phyloP scores from a whole-genome alignment of 2,329 filamentous ascomycete species.

The Apiospora pterosperma region DNA sequence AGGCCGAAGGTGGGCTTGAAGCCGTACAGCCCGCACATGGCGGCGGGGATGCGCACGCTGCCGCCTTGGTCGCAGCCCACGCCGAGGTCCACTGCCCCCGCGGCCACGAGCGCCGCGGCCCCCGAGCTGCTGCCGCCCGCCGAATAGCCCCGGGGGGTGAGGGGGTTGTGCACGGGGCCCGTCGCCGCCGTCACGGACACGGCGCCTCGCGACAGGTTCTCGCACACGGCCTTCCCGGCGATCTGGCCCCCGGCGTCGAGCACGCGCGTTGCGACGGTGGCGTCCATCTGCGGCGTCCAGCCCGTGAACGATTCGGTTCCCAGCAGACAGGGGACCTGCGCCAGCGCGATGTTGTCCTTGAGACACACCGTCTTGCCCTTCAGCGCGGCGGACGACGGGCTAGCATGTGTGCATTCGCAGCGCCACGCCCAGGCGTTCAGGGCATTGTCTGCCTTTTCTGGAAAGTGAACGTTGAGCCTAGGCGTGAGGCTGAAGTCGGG shows the following conservation, averaged over 20 bases:
- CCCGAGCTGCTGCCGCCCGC: conserved; percentile 46
- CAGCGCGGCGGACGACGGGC: conserved; percentile 25
- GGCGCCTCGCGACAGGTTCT: conserved; percentile 41
- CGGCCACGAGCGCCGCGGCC: conserved; percentile 37
- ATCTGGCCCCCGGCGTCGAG: conserved; percentile 39
- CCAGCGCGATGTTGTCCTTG: conserved; percentile 46
- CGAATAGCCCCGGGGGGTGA: conserved; percentile 36
- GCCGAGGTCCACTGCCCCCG: conserved; percentile 26
- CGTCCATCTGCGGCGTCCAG: conserved; percentile 37
- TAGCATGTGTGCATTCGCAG: conserved; percentile 30
- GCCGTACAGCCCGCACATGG: conserved; percentile 27
- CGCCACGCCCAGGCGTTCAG: conserved; percentile 41
- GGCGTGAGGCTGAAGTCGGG: conserved; percentile 12
- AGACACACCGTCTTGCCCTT: conserved; percentile 38
- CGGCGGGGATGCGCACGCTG: conserved; percentile 29
- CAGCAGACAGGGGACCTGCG: conserved; percentile 38
- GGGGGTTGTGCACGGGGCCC: conserved; percentile 44
- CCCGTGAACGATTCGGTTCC: conserved; percentile 38
- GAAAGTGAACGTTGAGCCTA: conserved; percentile 27
- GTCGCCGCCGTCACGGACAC: conserved; percentile 40
- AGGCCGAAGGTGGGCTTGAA: conserved; percentile 30
- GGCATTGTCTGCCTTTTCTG: conserved; percentile 28
- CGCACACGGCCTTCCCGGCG: conserved; percentile 40
- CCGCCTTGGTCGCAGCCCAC: conserved; percentile 33
- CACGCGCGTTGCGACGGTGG: conserved; percentile 39